phyloP scores from a whole-genome alignment of 1,284 basidiomycete genomes.

The Sanghuangporus sanghuang region DNA sequence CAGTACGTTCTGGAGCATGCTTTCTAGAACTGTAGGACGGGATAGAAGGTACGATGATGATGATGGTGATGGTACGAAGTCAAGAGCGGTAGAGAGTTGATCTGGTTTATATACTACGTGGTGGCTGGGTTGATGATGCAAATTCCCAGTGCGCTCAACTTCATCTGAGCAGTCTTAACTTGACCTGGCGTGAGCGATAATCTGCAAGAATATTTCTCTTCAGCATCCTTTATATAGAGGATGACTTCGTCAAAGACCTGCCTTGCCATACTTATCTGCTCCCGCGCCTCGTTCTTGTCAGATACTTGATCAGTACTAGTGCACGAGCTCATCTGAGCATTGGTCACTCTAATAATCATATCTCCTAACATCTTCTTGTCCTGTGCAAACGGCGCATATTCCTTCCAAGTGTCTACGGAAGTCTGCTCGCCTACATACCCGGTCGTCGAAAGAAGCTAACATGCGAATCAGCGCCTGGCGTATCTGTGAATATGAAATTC shows the following conservation, averaged over 20 bases:
- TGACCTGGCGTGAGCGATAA: conserved; percentile 77
- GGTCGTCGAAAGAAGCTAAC: neutral
- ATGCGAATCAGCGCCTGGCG: neutral
- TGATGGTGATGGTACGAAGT: no score
- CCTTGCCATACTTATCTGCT: conserved; percentile 71
- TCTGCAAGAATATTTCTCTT: conserved; percentile 78
- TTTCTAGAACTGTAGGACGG: no score
- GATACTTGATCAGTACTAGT: conserved; percentile 49
- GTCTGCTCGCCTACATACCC: conserved; percentile 28
- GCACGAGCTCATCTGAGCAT: conserved; percentile 60
- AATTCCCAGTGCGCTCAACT: conserved; percentile 60
- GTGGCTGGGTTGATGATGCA: no score
- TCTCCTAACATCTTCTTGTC: conserved; percentile 80
- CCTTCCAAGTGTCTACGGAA: conserved; percentile 61
- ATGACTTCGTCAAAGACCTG: conserved; percentile 24
- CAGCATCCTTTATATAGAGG: conserved; percentile 50
- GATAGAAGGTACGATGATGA: no score
- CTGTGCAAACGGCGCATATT: conserved; percentile 61
- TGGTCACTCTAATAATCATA: conserved; percentile 69
- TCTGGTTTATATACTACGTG: no score
- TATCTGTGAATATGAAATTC: neutral
- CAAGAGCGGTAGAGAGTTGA: no score
- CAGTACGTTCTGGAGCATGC: no score
- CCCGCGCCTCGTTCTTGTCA: conserved; percentile 60
- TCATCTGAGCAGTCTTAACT: conserved; percentile 62